Base-by-base conservation (phyloP, 805 yeast species). In the Starmerella potacharoeniae region DNA sequence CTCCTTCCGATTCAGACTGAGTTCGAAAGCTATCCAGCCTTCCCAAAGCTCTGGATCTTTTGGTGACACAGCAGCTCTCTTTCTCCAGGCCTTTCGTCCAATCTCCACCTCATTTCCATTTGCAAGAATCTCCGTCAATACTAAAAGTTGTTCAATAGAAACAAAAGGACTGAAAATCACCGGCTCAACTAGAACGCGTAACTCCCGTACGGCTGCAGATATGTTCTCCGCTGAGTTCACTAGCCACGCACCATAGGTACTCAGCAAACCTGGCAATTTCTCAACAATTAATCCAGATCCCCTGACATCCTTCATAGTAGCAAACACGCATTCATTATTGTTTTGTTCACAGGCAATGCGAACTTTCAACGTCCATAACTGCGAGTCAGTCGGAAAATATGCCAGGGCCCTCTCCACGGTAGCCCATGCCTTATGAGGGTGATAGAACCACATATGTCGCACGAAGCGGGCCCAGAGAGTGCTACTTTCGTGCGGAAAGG, bases 51-150 rank as follows among this genome's bases (percentile, higher is more conserved):
- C 41, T 7, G 31, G 29, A 35, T 22, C 17, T 6, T 35, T 13
- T 6, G 6, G 10, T 4, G 14, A 5, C 31, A 33, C 7, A 10
- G 22, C 33, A 17, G 50, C 41, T 5, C 34, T 41, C 22, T 35
- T 47, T 5, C 41, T 6, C 50, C 50, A 47, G 7, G 50, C 50
- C 17, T 47, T 47, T 16, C 50, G 50, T 11, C 42, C 50, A 35
- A 47, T 47, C 1, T 47, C 41, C 8, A 28, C 11, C 17, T 47
- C 41, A 5, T 22, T 5, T 5, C 13, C 33, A 6, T 17, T 35
- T 9, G 41, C 41, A 7, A 47, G 40, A 4, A 47, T 7, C 6
- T 5, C 29, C 33, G 50, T 14, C 5, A 47, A n/a, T 4, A 13
- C 16, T 5, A 22, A 6, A 9, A 47, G 31, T 14, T 36, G 50